Conservation (phyloP, 1,139 yeast species). For the Diutina mesorugosa region DNA sequence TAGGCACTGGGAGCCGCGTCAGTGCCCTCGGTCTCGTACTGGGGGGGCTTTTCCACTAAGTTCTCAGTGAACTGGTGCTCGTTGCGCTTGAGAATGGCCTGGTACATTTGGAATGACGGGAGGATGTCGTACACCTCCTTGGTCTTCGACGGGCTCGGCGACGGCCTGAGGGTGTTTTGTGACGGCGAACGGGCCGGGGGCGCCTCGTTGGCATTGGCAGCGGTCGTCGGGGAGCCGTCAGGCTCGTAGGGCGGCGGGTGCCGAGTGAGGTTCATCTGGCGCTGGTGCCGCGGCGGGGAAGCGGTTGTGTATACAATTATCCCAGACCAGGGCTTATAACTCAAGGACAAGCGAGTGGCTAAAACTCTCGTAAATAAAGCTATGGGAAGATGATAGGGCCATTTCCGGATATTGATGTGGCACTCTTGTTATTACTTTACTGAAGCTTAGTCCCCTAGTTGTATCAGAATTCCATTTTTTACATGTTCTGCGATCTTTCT, state of each 20-base stretch:
- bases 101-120: conserved; percentile 56
- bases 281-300: not conserved
- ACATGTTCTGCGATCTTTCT: too few species aligned
- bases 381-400: too few species aligned
- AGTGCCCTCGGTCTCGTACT: conserved; percentile 14
- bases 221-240: conserved; percentile 19
- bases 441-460: too few species aligned
- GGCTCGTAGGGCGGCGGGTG: not conserved
- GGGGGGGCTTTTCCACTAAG: conserved; percentile 24
- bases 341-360: not conserved
- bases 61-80: conserved; percentile 30
- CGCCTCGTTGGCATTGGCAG: conserved; percentile 23
- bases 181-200: conserved; percentile 5
- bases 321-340: not conserved
- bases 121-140: conserved; percentile 36
- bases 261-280: not conserved
- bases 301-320: not conserved
- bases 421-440: too few species aligned
- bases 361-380: not conserved
- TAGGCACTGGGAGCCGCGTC: not conserved
- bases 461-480: too few species aligned
- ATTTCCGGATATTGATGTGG: too few species aligned
- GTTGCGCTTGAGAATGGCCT: conserved; percentile 37
- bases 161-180: not conserved
- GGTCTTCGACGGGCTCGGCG: conserved; percentile 9